Evolutionary conservation across 805 yeast species (phyloP).

Genomic region (Starmerella floris): DNA sequence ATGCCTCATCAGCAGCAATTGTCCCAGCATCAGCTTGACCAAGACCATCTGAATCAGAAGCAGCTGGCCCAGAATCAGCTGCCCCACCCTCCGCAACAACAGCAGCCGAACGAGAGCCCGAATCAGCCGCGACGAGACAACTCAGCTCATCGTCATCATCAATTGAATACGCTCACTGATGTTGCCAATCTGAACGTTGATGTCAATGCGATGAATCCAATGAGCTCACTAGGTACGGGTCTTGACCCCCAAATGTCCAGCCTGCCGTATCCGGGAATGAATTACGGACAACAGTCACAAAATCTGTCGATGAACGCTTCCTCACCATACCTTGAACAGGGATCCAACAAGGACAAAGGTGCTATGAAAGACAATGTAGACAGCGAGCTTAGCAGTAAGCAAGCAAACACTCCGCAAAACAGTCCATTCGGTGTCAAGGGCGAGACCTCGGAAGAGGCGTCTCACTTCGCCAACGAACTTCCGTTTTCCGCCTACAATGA

Average conservation of each 20-base stretch:
- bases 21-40: too few species aligned
- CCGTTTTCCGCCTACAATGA: slow-evolving; percentile 1
- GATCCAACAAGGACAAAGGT: neutral
- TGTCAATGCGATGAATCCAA: neutral
- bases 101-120: slow-evolving; percentile 12
- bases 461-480: neutral
- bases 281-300: neutral
- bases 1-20: neutral
- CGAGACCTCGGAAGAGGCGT: neutral
- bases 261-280: neutral
- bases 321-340: neutral
- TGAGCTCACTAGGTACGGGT: neutral
- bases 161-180: neutral
- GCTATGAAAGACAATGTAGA: neutral
- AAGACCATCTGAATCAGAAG: neutral
- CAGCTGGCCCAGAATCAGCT: neutral
- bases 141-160: slow-evolving; percentile 7
- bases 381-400: neutral
- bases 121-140: slow-evolving; percentile 12
- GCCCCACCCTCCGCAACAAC: slow-evolving; percentile 4
- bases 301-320: neutral
- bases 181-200: neutral
- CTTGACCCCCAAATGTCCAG: neutral
- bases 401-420: neutral
- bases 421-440: neutral